Evolutionary conservation across 2,329 filamentous ascomycete species (phyloP).

Genomic region (Pseudogymnoascus sp.): DNA sequence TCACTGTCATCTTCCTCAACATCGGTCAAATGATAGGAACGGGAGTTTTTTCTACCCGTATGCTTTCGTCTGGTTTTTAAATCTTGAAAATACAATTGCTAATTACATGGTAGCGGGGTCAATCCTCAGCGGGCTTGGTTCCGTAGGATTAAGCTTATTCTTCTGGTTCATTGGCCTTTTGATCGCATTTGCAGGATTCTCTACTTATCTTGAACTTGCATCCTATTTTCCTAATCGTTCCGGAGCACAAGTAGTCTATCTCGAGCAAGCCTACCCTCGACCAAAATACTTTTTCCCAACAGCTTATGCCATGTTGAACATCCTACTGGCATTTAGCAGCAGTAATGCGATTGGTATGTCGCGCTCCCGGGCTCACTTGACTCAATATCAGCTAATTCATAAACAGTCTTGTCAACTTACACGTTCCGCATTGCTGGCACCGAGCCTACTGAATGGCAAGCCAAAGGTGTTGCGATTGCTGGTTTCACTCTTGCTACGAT

Average conservation of each 20-base stretch:
- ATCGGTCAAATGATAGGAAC: conserved; percentile 58
- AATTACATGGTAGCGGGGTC: conserved; percentile 38
- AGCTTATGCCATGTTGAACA: conserved; percentile 56
- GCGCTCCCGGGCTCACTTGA: not conserved
- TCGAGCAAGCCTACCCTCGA: conserved; percentile 60
- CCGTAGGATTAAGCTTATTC: conserved; percentile 53
- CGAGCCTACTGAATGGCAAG: conserved; percentile 51
- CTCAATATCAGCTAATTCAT: not conserved
- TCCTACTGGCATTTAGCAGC: conserved; percentile 58
- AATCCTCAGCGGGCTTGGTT: conserved; percentile 53
- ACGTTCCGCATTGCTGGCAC: conserved; percentile 49
- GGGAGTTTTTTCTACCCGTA: conserved; percentile 58
- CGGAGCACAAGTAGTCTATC: conserved; percentile 59
- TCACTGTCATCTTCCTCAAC: conserved; percentile 54
- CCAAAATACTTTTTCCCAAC: conserved; percentile 59
- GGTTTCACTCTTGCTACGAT: conserved; percentile 31
- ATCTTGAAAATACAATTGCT: not conserved
- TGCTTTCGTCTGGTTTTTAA: conserved; percentile 24
- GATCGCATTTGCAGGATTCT: conserved; percentile 47
- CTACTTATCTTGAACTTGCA: conserved; percentile 56
- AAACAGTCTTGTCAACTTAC: conserved; percentile 51
- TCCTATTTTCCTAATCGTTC: conserved; percentile 61
- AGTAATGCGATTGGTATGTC: conserved; percentile 50
- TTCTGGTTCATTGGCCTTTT: conserved; percentile 59
- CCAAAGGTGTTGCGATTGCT: conserved; percentile 59